Evolutionary conservation across 2,329 filamentous ascomycete species (phyloP).

Genomic region (Arthroderma sp.): DNA sequence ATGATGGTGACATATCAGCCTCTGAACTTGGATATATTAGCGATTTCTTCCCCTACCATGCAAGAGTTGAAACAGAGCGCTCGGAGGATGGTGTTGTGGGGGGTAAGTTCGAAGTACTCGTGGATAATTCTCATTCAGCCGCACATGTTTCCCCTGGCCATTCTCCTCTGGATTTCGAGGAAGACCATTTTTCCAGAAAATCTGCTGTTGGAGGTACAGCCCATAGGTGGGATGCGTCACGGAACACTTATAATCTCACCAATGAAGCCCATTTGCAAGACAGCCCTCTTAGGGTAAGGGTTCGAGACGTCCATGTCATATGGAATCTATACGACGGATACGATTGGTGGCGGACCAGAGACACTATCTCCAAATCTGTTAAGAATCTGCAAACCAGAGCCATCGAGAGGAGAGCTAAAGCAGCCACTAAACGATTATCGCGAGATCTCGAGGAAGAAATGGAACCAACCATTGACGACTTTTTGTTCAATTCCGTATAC

Average conservation of each 20-base stretch:
- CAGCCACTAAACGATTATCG: conserved; percentile 45
- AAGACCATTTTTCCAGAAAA: conserved; percentile 61
- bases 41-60: conserved; percentile 42
- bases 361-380: conserved; percentile 76
- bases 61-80: conserved; percentile 19
- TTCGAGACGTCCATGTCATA: conserved; percentile 83
- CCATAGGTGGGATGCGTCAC: conserved; percentile 67
- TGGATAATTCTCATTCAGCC: conserved; percentile 36
- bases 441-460: conserved; percentile 56
- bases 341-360: conserved; percentile 82
- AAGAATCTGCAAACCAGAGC: conserved; percentile 76
- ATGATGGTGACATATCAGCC: conserved; percentile 28
- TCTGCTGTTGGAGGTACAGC: conserved; percentile 53
- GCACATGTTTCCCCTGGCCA: conserved; percentile 45
- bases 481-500: conserved; percentile 97
- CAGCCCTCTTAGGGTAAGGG: conserved; percentile 62
- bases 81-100: background rate
- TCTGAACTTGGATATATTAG: conserved; percentile 41
- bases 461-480: conserved; percentile 81
- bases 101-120: conserved; percentile 4
- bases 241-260: conserved; percentile 59
- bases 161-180: conserved; percentile 57
- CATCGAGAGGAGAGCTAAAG: conserved; percentile 55
- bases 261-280: conserved; percentile 49
- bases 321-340: conserved; percentile 98